Evolutionary conservation across 73 alveolate genomes (phyloP), one percentile per base, ranked within the genome.

Genomic region (Tetrahymena malaccensis): DNA sequence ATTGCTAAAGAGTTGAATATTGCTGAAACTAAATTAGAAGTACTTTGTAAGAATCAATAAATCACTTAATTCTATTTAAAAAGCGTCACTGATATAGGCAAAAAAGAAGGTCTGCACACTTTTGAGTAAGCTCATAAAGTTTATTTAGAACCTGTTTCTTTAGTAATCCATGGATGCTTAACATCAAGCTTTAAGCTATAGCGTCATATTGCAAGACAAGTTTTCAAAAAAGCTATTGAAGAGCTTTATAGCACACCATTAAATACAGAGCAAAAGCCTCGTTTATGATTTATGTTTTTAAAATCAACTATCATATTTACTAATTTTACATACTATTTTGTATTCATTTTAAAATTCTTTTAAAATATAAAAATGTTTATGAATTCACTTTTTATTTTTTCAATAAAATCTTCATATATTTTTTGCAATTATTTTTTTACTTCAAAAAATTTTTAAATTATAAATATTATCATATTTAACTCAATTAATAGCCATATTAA

Each of bases 91-190:
- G 95, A 85, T 5, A 34, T 33, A 43, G 97, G 97, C 21, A 43
- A 94, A 85, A 55, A 93, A 9, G 94, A 95, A 56, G 94, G 94
- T 9, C 43, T 95, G 19, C 70, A 95, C 93, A 85, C 97, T 13
- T 95, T 95, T 35, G 97, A 95, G 55, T 55, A 84, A 43, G 97
- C 89, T 31, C 89, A 70, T 27, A 70, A 70, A 31, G 37, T 70
- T 8, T 70, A 70, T 22, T 70, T 70, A 70, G 89, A 70, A 70
- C 89, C 89, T 70, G 37, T 70, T 40, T 70, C 89, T 70, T n/a
- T 70, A 70, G 43, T 31, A 19, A n/a, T 70, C 37, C 89, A 70
- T n/a, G 89, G 89, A n/a, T 70, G 89, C 25, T 70, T 70, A 70
- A 70, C 89, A 22, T 70, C 89, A 27, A 70, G 89, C 37, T 70